Evolutionary conservation across 2,329 filamentous ascomycete species (phyloP).

Genomic region (Seiridium unicorne): DNA sequence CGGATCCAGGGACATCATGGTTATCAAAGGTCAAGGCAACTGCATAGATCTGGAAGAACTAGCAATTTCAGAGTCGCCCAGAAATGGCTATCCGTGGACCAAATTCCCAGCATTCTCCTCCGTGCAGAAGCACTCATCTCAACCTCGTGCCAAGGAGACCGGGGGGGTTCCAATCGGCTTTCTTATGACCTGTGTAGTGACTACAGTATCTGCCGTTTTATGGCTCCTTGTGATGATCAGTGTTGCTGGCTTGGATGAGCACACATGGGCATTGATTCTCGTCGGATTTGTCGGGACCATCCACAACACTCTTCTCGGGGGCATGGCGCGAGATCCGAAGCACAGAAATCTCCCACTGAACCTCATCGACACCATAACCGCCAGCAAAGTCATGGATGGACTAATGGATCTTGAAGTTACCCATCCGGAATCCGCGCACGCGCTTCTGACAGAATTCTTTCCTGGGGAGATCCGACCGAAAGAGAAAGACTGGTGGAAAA

Average conservation of each 20-base stretch:
- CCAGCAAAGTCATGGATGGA: conserved; percentile 7
- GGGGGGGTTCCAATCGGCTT: not conserved
- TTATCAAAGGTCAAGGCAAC: conserved; percentile 7
- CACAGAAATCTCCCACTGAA: not conserved
- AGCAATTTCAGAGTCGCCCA: not conserved
- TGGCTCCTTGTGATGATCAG: conserved; percentile 2
- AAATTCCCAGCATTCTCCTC: not conserved
- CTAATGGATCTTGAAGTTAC: conserved; percentile 3
- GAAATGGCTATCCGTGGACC: not conserved
- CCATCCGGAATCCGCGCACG: not conserved
- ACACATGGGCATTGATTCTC: not conserved
- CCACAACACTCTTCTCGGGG: not conserved
- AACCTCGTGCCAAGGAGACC: not conserved
- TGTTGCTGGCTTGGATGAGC: not conserved
- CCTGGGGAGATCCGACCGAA: not conserved
- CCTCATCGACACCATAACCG: not conserved
- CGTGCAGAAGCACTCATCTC: not conserved
- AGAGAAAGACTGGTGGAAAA: not conserved
- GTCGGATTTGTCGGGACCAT: not conserved
- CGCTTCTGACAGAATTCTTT: conserved; percentile 3
- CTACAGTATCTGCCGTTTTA: not conserved
- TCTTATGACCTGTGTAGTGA: not conserved
- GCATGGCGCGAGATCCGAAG: not conserved
- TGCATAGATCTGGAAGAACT: conserved; percentile 12
- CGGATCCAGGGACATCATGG: conserved; percentile 14